Evolutionary conservation across 805 yeast genomes (phyloP), one percentile per base, ranked within the genome.

Genomic region (Candida silvatica): DNA sequence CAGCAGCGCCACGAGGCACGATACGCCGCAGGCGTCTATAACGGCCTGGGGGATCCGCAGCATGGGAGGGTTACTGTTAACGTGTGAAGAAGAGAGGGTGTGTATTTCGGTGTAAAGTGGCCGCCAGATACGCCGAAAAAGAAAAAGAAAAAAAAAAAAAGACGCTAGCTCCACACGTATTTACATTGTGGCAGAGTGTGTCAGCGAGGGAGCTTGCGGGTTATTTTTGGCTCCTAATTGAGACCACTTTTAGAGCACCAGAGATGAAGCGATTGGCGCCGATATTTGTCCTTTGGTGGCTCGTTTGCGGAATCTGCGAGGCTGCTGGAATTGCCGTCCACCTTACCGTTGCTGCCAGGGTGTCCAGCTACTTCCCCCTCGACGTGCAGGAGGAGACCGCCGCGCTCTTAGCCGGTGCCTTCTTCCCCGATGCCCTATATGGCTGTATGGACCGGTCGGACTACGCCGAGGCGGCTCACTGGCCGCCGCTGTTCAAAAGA

Each of bases 391-490:
- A 25, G 5, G 8, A 11, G 4, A 51, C 47, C 20, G 49, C 62
- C 3, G 62, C 52, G 31, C 43, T 67, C n/a, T 53, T 71, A 12
- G 68, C 80, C 1, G 87, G 86, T 0, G 66, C 81, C 0, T 79
- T 80, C 48, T 74, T 71, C 46, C 87, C 87, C 0, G 87, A 80
- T 49, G 73, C 80, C 0, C 71, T 77, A 46, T 80, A 80, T 51
- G 62, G 69, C 24, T 80, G 86, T 50, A 54, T 69, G 33, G 74
- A 70, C 3, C 46, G 54, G 18, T 60, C 70, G 3, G 64, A 66
- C 8, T 66, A 67, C 3, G 80, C 82, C 3, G 87, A 80, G 50
- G 68, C 59, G 20, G 62, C 77, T 0, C 86, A 79, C 48, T 79
- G 87, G 86, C 84, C 85, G 0, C 77, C 78, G 1, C 78, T 77